Evolutionary conservation across 768 basidiomycete species (phyloP).

Genomic region (Lepiota brunneoincarnata): DNA sequence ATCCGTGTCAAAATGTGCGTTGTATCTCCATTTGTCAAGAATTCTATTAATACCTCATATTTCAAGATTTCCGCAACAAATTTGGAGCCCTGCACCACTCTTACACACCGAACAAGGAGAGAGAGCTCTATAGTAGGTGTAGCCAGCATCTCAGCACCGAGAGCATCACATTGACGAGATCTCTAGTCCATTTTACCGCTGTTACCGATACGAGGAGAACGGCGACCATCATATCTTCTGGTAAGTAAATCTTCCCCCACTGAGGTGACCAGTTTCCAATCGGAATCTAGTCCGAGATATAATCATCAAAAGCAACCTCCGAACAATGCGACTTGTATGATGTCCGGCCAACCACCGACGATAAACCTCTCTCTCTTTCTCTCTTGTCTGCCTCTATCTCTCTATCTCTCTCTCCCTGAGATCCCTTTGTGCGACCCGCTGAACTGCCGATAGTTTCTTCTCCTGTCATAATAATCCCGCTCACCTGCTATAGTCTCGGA

Average conservation of each 20-base stretch:
- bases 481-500: too few relatives aligned
- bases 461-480: too few relatives aligned
- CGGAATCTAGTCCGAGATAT: conserved; percentile 58
- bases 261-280: conserved; percentile 8
- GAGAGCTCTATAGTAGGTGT: conserved; percentile 68
- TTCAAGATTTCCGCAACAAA: conserved; percentile 68
- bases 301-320: conserved; percentile 65
- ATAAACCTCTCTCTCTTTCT: not conserved
- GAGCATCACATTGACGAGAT: conserved; percentile 5
- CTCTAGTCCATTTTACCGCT: conserved; percentile 71
- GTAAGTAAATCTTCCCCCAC: conserved; percentile 35
- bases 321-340: conserved; percentile 52
- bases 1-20: conserved; percentile 70
- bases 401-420: not conserved
- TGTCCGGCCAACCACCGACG: not conserved
- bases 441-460: too few relatives aligned
- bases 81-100: conserved; percentile 70
- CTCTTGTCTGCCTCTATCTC: not conserved
- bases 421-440: too few relatives aligned
- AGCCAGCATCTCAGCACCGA: not conserved
- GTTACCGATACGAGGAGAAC: conserved; percentile 81
- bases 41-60: conserved; percentile 5
- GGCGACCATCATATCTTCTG: conserved; percentile 68
- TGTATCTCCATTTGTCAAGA: conserved; percentile 1
- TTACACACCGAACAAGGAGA: conserved; percentile 64